Base-by-base conservation (phyloP, 1,284 basidiomycete genomes). In the Paramarasmius palmivorus region DNA sequence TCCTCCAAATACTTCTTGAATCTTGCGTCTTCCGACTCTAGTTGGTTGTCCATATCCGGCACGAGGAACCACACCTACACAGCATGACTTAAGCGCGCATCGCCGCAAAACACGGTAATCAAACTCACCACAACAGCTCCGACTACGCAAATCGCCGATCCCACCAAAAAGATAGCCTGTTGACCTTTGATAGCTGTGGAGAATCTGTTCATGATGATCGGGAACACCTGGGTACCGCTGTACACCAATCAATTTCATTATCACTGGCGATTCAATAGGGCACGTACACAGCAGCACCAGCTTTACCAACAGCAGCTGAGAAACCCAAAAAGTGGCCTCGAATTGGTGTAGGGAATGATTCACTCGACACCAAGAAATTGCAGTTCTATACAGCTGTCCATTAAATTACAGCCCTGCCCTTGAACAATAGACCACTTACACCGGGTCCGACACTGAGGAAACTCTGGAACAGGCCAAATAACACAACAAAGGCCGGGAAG, bases 281-380 rank as follows among this genome's bases (percentile, higher is more conserved):
- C 20, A 25, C 29, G 12, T 32, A 32, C n/a, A 51, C 23, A 19
- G 49, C 39, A 34, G 39, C 49, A 17, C 49, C 49, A 42, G 49
- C 49, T 22, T 51, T 51, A 4, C 39, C 49, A 34, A 42, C 39
- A 6, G 49, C 49, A 19, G 49, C 38, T 26, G 49, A 36, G 19
- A 50, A 32, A 38, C 49, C 49, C 12, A 50, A 19, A 12, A 50
- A 40, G 23, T 50, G 49, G 7, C 49, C 49, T n/a, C 49, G 49
- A 32, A 50, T 38, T 17, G 49, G 49, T 10, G 49, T 50, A 29
- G 49, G 49, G 49, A 50, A 50, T 4, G 49, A 50, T 40, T 50
- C 49, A 29, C 35, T 39, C 17, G 37, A 23, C 14, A 50, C 49
- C 15, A 50, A 38, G 37, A 50, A 50, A 25, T 50, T 50, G 38